phyloP scores from a whole-genome alignment of 148 eudicot species.

The Chenopodium formosanum region DNA sequence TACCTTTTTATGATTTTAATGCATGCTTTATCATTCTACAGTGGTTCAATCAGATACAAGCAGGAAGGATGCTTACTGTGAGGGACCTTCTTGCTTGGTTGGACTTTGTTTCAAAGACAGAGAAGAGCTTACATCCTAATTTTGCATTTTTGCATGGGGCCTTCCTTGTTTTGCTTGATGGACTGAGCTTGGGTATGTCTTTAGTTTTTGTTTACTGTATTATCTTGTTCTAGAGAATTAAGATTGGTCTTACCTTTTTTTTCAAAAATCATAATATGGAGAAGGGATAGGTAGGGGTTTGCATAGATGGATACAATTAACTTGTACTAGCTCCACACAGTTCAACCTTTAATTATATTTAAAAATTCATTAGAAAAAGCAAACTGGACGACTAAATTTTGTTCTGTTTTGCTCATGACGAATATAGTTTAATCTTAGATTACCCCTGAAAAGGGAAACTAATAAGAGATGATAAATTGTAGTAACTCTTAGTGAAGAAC shows the following conservation, averaged over 20 bases:
- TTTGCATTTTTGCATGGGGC: slow-evolving; percentile 81
- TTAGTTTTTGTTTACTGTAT: neutral
- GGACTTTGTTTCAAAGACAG: slow-evolving; percentile 59
- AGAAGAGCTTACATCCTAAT: slow-evolving; percentile 50
- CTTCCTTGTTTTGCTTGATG: slow-evolving; percentile 91
- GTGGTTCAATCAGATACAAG: slow-evolving; percentile 90
- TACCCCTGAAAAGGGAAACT: no score
- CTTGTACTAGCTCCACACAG: no score
- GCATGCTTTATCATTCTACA: slow-evolving; percentile 27
- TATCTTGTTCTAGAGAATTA: neutral
- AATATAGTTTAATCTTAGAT: no score
- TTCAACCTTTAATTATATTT: no score
- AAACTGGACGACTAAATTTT: no score
- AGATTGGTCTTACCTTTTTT: neutral
- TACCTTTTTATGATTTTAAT: neutral
- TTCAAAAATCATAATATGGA: neutral
- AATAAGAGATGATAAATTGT: no score
- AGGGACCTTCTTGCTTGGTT: slow-evolving; percentile 97
- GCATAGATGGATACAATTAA: neutral
- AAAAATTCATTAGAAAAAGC: no score
- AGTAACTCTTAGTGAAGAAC: no score
- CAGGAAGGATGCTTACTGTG: slow-evolving; percentile 80
- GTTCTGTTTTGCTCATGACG: no score
- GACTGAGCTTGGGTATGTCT: slow-evolving; percentile 72
- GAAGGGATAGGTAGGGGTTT: neutral